Conservation (phyloP, 2,329 filamentous ascomycete genomes). For the Plectosphaerella plurivora region DNA sequence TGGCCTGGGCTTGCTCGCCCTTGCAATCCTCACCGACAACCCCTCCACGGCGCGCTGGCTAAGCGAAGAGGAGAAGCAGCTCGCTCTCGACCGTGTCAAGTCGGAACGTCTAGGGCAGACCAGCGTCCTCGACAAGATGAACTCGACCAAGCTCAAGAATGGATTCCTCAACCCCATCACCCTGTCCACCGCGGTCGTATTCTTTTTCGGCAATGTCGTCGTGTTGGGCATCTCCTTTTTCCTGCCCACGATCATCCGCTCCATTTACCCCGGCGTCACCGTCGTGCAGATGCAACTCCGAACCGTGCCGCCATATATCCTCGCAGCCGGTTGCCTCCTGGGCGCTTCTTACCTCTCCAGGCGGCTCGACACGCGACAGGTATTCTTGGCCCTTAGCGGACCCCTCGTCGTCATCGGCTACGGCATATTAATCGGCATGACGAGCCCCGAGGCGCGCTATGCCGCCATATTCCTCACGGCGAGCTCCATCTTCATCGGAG, state of each 20-base stretch:
- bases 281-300: conserved; percentile 45
- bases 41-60: conserved; percentile 67
- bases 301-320: conserved; percentile 65
- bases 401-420: conserved; percentile 64
- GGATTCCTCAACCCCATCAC: conserved; percentile 61
- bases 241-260: conserved; percentile 63
- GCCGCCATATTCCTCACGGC: conserved; percentile 65
- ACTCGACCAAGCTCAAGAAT: conserved; percentile 47
- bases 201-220: conserved; percentile 64
- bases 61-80: conserved; percentile 57
- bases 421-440: conserved; percentile 59
- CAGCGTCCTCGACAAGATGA: conserved; percentile 58
- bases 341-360: conserved; percentile 54
- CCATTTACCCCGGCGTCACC: conserved; percentile 55
- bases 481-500: conserved; percentile 56
- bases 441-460: conserved; percentile 48
- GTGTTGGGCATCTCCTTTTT: conserved; percentile 72
- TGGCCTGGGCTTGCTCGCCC: conserved; percentile 45
- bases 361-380: conserved; percentile 51
- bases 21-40: conserved; percentile 63
- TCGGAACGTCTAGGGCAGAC: conserved; percentile 61
- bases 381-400: conserved; percentile 55
- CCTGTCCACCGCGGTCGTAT: conserved; percentile 47
- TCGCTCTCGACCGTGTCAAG: conserved; percentile 64
- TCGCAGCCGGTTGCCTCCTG: conserved; percentile 60